These are phyloP conservation scores for Zymoseptoria pseudotritici DNA, from an alignment of 2,329 filamentous ascomycete genomes.

Conservation along the genomic window DNA sequence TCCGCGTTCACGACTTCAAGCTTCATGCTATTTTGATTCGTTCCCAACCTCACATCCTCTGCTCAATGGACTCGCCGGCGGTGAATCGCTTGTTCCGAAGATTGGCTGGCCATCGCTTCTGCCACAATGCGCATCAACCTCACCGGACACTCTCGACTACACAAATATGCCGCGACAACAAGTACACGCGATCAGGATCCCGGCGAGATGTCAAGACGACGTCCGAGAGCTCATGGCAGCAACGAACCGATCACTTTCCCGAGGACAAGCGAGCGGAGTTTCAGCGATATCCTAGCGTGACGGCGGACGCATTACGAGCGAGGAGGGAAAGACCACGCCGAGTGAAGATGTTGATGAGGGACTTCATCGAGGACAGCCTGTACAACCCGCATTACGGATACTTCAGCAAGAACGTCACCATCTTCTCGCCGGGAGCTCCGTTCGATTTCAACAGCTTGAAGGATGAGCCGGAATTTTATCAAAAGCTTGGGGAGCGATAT, in stretches of 20 bases:
- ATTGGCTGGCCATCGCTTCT: conserved; percentile 65
- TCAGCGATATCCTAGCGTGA: conserved; percentile 73
- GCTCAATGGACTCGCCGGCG: conserved; percentile 70
- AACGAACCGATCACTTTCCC: conserved; percentile 67
- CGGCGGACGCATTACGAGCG: conserved; percentile 66
- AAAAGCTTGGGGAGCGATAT: conserved; percentile 69
- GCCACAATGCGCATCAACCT: conserved; percentile 41
- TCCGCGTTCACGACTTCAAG: not conserved
- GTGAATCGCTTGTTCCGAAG: conserved; percentile 74
- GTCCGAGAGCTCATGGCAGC: conserved; percentile 75
- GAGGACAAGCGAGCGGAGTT: conserved; percentile 75
- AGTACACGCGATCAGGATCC: conserved; percentile 2
- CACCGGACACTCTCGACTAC: conserved; percentile 39
- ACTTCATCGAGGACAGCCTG: conserved; percentile 83
- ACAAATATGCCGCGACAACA: conserved; percentile 11
- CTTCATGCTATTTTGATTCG: not conserved
- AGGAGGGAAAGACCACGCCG: conserved; percentile 69
- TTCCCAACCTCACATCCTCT: not conserved
- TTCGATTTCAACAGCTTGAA: conserved; percentile 77
- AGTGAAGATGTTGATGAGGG: conserved; percentile 94
- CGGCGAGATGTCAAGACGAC: conserved; percentile 29
- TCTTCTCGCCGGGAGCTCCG: conserved; percentile 85
- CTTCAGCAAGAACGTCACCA: conserved; percentile 30
- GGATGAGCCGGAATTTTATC: conserved; percentile 81
- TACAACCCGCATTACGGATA: conserved; percentile 28